These are phyloP conservation scores for Solanum peruvianum DNA, from an alignment of 257 asterid genomes.

Conservation along the genomic window DNA sequence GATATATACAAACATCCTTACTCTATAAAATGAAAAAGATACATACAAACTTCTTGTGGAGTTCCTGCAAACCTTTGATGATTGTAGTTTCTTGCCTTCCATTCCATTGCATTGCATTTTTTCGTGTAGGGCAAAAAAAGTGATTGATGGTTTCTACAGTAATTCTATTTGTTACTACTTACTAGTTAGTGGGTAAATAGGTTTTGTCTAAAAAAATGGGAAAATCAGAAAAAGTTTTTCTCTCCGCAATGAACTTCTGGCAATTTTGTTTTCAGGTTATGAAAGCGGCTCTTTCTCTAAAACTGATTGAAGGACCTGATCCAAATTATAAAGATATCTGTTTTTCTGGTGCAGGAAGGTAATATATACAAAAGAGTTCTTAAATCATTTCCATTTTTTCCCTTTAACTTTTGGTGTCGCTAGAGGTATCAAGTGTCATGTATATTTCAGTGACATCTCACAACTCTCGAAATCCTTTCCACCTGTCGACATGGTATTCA, in stretches of 20 bases:
- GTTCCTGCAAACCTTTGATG: not conserved
- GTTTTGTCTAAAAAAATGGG: not conserved
- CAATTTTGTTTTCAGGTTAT: conserved; percentile 46
- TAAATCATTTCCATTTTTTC: not conserved
- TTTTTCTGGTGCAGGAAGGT: conserved; percentile 99
- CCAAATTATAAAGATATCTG: conserved; percentile 86
- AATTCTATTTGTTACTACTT: not conserved
- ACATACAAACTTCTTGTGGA: not conserved
- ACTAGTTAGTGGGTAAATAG: not conserved
- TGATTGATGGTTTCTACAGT: not conserved
- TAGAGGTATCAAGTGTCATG: not conserved
- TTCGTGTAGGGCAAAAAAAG: not conserved
- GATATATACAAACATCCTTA: not conserved
- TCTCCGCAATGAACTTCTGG: not conserved
- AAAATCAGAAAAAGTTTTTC: not conserved
- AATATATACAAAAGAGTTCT: conserved; percentile 1
- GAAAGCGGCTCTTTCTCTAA: conserved; percentile 53
- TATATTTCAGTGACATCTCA: conserved; percentile 54
- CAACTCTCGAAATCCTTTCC: conserved; percentile 71
- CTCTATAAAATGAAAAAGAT: not conserved
- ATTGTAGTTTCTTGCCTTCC: not conserved
- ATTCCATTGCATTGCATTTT: not conserved
- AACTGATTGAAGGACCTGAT: conserved; percentile 84
- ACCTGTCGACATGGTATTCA: conserved; percentile 80
- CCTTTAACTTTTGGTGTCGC: not conserved